Evolutionary conservation across 148 eudicot species (phyloP), one percentile per base, ranked within the genome.

Genomic region (Amaranthus palmeri): DNA sequence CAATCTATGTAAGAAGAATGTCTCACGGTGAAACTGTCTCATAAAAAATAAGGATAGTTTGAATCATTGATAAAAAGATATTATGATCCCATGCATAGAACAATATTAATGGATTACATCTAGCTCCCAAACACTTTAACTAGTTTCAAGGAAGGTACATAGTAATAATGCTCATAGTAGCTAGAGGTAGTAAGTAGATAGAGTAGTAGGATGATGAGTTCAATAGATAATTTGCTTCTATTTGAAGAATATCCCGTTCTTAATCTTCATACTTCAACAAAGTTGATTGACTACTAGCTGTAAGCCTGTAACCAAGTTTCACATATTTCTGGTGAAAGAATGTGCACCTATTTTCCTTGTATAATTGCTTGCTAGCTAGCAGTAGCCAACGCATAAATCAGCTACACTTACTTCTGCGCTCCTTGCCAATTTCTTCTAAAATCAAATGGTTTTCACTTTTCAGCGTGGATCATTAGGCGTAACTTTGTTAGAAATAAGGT

Each of bases 251-350:
- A 10, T 58, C 10, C 12, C 0, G 1, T 25, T 25, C 36, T 25
- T 25, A 25, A 25, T 25, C 36, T 25, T 25, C 61, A 58, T 25
- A 10, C 61, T 18, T 42, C 61, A 58, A 58, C 61, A 58, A 58
- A 58, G 25, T 17, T 18, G 41, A 58, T 18, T 58, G 61, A 58
- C 61, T 17, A 40, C 61, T 58, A 58, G 61, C 61, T 58, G 61
- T 58, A 12, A 58, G 11, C 61, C 61, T 58, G 61, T 58, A 12
- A 58, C 42, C 61, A 58, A 58, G 61, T 18, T 56, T 56, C 36
- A 14, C 57, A n/a, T 14, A 58, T 58, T 17, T 58, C 3, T 17
- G 61, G 61, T 58, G 6, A 25, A 58, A 58, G 25, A 58, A 42
- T 58, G 61, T 25, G 61, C 36, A 25, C 18, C 61, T 8, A 18